Evolutionary conservation across 2,329 filamentous ascomycete genomes (phyloP), one percentile per base, ranked within the genome.

Genomic region (Periconia sp.): DNA sequence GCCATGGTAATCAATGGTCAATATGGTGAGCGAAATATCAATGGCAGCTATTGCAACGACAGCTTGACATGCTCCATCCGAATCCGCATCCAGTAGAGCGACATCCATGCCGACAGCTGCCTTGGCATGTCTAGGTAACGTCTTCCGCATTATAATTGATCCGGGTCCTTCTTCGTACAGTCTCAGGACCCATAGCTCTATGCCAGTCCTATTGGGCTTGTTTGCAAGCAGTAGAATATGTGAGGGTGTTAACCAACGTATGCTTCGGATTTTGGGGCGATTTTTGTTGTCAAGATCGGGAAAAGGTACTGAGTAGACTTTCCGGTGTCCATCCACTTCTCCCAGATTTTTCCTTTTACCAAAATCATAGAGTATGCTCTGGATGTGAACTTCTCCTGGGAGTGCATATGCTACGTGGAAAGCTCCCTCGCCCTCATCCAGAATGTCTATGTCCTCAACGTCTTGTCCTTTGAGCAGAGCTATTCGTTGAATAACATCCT

Each of bases 361-460:
- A 46, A 80, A 80, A 54, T 81, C 78, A 41, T 80, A 79, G 18
- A 77, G 74, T 45, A 91, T 74, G 31, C 83, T 82, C 62, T 89
- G 80, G 35, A 88, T 76, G 73, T 86, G 89, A 46, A 97, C 81
- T 60, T 91, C 85, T 67, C 88, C 80, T 59, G 91, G 86, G 63
- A 89, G 86, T 73, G 89, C 92, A 73, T 91, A 97, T 2, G 87
- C 87, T 50, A 97, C 77, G 61, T 87, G 82, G 70, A 89, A 94
- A 40, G 82, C 77, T 35, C 83, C 80, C 15, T 83, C 78, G 14
- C 80, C 82, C 7, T 80, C 82, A 72, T 89, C 85, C 45, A 83
- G 74, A 44, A 92, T 79, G 68, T 92, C 90, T 47, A 92, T 64
- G 70, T 92, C 90, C 64, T 85, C 84, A 1, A 85, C 86, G 64